Percentiles rank a stretch among this genome's conserved stretches.
phyloP scores from a whole-genome alignment of 2,329 filamentous ascomycete species.

The Xylariaceae sp. region DNA sequence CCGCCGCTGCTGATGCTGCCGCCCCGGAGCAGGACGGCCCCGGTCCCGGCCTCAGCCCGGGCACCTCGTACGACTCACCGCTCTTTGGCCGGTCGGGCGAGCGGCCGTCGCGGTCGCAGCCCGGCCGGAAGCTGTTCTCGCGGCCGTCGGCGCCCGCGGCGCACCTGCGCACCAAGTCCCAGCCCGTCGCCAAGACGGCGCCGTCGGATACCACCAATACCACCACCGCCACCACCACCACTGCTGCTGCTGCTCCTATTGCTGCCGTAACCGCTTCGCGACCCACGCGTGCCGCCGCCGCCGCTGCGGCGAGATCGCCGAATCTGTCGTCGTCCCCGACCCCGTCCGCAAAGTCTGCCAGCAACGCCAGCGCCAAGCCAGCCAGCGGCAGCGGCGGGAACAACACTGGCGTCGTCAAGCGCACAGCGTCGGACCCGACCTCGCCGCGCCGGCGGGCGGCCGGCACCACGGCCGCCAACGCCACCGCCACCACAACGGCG shows the following conservation, averaged over 20 bases:
- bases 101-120: constrained; percentile 20
- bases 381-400: constrained; percentile 1
- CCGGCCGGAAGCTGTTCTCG: constrained; percentile 23
- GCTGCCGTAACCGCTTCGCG: too few relatives aligned
- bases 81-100: constrained; percentile 26
- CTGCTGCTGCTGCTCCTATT: too few relatives aligned
- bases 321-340: neutral
- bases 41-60: constrained; percentile 7
- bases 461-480: constrained; percentile 4
- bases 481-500: neutral
- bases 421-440: neutral
- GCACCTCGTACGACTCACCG: constrained; percentile 23
- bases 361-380: constrained; percentile 4
- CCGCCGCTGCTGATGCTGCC: too few relatives aligned
- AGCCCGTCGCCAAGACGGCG: constrained; percentile 5
- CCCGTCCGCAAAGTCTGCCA: too few relatives aligned
- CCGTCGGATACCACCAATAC: neutral
- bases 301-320: constrained; percentile 1
- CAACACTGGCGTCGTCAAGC: neutral
- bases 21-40: neutral
- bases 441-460: neutral
- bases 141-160: constrained; percentile 13
- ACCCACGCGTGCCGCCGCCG: too few relatives aligned
- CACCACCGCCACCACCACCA: constrained; percentile 2
- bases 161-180: constrained; percentile 7